A percentile compares a stretch with the other conserved stretches of the same genome.
phyloP scores from a whole-genome alignment of 139 green algal genomes.

The Zygnema cylindricum region DNA sequence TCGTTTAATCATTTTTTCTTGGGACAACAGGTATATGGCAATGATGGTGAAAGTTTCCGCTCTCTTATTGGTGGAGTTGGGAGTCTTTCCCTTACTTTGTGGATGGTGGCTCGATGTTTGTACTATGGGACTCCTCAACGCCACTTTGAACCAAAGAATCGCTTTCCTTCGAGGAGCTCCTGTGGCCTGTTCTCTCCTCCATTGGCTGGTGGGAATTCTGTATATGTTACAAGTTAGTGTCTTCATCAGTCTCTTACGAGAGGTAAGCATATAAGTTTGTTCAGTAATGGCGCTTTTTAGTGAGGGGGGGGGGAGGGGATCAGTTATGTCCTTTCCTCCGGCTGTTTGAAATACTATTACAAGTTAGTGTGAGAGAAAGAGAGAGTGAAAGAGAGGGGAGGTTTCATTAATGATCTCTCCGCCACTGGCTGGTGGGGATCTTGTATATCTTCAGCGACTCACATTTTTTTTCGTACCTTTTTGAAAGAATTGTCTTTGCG shows the following conservation, averaged over 20 bases:
- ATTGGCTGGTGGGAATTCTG: slow-evolving; percentile 62
- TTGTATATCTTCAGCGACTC: too few relatives aligned
- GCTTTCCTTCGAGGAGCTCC: slow-evolving; percentile 36
- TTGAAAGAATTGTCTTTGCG: too few relatives aligned
- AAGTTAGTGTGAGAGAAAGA: too few relatives aligned
- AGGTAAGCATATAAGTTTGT: slow-evolving; percentile 47
- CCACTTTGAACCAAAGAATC: slow-evolving; percentile 32
- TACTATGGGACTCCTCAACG: slow-evolving; percentile 53
- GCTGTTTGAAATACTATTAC: too few relatives aligned
- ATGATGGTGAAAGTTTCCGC: slow-evolving; percentile 54
- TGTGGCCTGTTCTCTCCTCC: slow-evolving; percentile 47
- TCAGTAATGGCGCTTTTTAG: too few relatives aligned
- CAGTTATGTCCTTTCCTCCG: too few relatives aligned
- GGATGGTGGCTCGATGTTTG: slow-evolving; percentile 66
- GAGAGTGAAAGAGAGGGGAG: too few relatives aligned
- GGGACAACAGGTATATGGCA: slow-evolving; percentile 15
- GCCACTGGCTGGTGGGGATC: too few relatives aligned
- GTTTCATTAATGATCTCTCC: too few relatives aligned
- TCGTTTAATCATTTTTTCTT: too few relatives aligned
- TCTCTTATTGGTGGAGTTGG: slow-evolving; percentile 61
- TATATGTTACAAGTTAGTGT: slow-evolving; percentile 66
- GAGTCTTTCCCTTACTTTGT: slow-evolving; percentile 63
- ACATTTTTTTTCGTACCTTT: too few relatives aligned
- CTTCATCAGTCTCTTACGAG: slow-evolving; percentile 56
- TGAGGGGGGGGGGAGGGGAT: too few relatives aligned